phyloP scores from a whole-genome alignment of 306 rosid species.

The Chamaecrista fasciculata region DNA sequence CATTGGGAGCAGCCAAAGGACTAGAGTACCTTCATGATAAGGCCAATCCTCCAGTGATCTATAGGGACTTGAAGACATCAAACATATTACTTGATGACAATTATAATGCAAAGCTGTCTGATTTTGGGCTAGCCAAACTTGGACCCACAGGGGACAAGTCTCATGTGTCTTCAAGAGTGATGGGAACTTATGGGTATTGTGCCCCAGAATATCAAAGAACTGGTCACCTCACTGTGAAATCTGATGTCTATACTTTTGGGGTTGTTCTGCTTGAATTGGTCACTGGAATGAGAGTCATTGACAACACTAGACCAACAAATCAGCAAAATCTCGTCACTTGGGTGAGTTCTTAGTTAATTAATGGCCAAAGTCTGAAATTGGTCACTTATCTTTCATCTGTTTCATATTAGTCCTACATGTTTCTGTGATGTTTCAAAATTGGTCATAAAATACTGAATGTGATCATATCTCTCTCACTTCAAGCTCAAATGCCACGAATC shows the following conservation, averaged over 20 bases:
- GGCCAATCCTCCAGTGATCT: slow-evolving; percentile 83
- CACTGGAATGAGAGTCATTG: slow-evolving; percentile 87
- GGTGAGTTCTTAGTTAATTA: too few species aligned
- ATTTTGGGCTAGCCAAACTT: slow-evolving; percentile 86
- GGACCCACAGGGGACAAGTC: slow-evolving; percentile 72
- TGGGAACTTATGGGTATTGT: slow-evolving; percentile 97
- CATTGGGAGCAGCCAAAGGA: slow-evolving; percentile 85
- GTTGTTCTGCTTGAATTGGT: slow-evolving; percentile 84
- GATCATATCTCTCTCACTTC: too few species aligned
- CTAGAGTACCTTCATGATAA: slow-evolving; percentile 76
- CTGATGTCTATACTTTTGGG: slow-evolving; percentile 85
- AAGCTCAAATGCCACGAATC: too few species aligned
- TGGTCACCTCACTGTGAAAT: slow-evolving; percentile 70
- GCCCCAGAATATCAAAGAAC: slow-evolving; percentile 93
- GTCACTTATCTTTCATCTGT: too few species aligned
- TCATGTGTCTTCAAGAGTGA: slow-evolving; percentile 89
- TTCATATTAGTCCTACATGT: too few species aligned
- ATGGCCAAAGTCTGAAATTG: too few species aligned
- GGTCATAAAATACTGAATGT: too few species aligned
- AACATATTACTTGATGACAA: slow-evolving; percentile 70
- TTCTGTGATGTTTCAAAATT: too few species aligned
- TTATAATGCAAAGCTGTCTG: slow-evolving; percentile 79
- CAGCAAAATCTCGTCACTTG: slow-evolving; percentile 76
- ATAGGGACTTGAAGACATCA: slow-evolving; percentile 86
- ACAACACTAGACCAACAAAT: slow-evolving; percentile 54